Base-by-base conservation (phyloP, 73 alveolate species). In the Vitrella brassicaformis region DNA sequence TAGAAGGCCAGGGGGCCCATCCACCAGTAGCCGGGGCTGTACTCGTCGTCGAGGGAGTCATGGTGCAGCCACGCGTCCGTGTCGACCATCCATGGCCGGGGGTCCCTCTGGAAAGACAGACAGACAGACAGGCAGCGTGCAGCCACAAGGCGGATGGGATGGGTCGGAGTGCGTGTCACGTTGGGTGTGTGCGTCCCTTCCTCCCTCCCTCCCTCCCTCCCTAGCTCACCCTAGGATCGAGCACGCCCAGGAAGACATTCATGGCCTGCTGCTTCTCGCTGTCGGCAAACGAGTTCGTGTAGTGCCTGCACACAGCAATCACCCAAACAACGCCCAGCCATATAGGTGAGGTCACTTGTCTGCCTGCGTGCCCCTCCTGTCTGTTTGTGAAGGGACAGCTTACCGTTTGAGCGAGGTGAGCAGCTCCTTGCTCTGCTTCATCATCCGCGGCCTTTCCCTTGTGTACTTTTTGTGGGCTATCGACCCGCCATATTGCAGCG, bases 401-500 rank as follows among this genome's bases (percentile, higher is more conserved):
- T n/a, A n/a, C n/a, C n/a, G n/a, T n/a, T n/a, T 75, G 73, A 78
- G 47, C 32, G 84, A 78, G 26, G 84, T 78, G 68, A 78, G 72
- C 25, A 78, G 56, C 78, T 66, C 64, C 29, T 78, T 72, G 4
- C 77, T 46, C 25, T 64, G 45, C 25, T 70, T 67, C 31, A 68
- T 69, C 84, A 78, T 78, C 32, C 84, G 84, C 47, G 84, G 84
- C 19, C 84, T 75, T 65, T 68, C 47, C 32, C 78, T 73, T 47
- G 69, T 28, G 31, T 75, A 76, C 56, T 78, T 78, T 66, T 78
- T 78, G 84, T 78, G 84, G 0, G 84, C 84, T 30, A 78, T 47
- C 28, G 84, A 78, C 0, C 84, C 84, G 14, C 76, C 84, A 69
- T 76, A 75, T 78, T 78, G 84, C 68, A 78, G 30, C 0, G 84